These are phyloP conservation scores for Hanseniaspora guilliermondii DNA, from an alignment of 805 yeast species.

Conservation along the genomic window DNA sequence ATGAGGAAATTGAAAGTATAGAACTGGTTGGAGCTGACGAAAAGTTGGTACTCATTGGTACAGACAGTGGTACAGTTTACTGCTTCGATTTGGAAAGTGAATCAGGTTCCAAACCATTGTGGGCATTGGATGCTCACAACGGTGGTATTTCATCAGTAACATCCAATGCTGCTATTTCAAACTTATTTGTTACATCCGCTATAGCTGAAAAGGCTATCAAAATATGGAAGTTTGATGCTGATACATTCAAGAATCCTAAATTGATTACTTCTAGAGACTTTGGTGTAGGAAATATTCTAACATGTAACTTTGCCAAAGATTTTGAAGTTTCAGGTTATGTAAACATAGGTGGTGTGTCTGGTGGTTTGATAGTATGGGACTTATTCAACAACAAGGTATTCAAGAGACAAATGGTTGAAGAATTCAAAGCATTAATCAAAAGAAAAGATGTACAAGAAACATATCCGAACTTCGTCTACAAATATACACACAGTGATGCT, in stretches of 20 bases:
- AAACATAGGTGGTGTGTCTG: conserved; percentile 75
- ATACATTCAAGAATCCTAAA: conserved; percentile 42
- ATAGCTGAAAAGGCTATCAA: conserved; percentile 81
- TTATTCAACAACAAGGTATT: conserved; percentile 70
- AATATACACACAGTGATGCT: conserved; percentile 36
- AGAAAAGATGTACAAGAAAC: conserved; percentile 38
- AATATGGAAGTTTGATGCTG: conserved; percentile 55
- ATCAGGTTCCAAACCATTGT: conserved; percentile 50
- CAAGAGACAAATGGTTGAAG: conserved; percentile 51
- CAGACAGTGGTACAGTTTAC: conserved; percentile 81
- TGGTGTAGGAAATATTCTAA: conserved; percentile 84
- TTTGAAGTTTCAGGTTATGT: conserved; percentile 73
- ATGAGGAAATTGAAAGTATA: conserved; percentile 77
- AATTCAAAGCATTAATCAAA: conserved; percentile 41
- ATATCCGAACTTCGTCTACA: conserved; percentile 58
- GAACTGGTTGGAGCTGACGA: conserved; percentile 48
- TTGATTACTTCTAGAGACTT: conserved; percentile 86
- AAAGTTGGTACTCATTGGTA: conserved; percentile 62
- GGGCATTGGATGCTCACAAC: conserved; percentile 97
- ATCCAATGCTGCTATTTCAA: conserved; percentile 53
- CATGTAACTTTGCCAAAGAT: conserved; percentile 75
- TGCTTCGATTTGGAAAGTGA: conserved; percentile 67
- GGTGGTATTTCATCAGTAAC: conserved; percentile 78
- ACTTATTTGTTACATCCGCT: conserved; percentile 73
- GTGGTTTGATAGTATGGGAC: conserved; percentile 87